Evolutionary conservation across 805 yeast species (phyloP).

Genomic region (Teunomyces barrocoloradensis): DNA sequence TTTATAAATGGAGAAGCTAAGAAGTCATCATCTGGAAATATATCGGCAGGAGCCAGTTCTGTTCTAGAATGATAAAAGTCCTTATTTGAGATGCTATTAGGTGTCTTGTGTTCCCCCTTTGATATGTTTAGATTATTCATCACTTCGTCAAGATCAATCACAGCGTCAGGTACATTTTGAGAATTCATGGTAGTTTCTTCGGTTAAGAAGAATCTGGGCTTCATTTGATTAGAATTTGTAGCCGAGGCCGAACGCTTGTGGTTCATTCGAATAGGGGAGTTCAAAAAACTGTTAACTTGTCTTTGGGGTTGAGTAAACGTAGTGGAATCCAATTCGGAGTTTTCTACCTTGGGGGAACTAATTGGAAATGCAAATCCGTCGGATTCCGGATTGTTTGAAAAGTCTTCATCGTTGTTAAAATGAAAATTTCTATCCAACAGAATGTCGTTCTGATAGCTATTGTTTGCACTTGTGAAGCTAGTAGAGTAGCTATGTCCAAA

Average conservation of each 20-base stretch:
- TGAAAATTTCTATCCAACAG: slow-evolving; percentile 21
- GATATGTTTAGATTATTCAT: slow-evolving; percentile 24
- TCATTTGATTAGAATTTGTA: slow-evolving; percentile 12
- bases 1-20: slow-evolving; percentile 32
- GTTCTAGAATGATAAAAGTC: slow-evolving; percentile 11
- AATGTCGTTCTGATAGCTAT: slow-evolving; percentile 13
- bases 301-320: slow-evolving; percentile 3
- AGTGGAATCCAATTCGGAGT: slow-evolving; percentile 3
- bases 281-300: slow-evolving; percentile 14
- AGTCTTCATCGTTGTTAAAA: slow-evolving; percentile 39
- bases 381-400: slow-evolving; percentile 17
- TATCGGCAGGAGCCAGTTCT: slow-evolving; percentile 21
- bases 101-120: slow-evolving; percentile 12
- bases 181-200: slow-evolving; percentile 26
- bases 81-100: slow-evolving; percentile 10
- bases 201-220: slow-evolving; percentile 26
- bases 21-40: slow-evolving; percentile 22
- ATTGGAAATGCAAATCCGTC: slow-evolving; percentile 31
- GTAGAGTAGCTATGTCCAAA: slow-evolving; percentile 1
- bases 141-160: slow-evolving; percentile 40
- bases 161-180: slow-evolving; percentile 37
- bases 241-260: slow-evolving; percentile 22
- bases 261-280: slow-evolving; percentile 33
- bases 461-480: not conserved
- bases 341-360: slow-evolving; percentile 15